Base-by-base conservation (phyloP, 305 asterid species). In the Ruellia speciosa region DNA sequence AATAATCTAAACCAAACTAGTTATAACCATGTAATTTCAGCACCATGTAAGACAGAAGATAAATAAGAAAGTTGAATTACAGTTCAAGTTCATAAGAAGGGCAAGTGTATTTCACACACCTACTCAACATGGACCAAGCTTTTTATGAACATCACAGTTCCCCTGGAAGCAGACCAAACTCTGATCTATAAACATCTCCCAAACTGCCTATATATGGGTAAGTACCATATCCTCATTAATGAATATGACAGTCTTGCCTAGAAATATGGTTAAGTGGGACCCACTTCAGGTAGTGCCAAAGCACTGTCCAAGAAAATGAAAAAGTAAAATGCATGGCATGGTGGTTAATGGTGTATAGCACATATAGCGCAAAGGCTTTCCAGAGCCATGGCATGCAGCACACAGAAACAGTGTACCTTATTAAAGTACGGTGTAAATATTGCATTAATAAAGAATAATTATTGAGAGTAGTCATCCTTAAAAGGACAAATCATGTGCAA, bases 41-140 rank as follows among this genome's bases (percentile, higher is more conserved):
- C 39, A 16, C 16, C 67, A 62, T 41, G 14, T 20, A 19, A 31
- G 37, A 46, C 14, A 33, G 14, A 13, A 24, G 31, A 24, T 4
- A 24, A 24, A 24, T 24, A 24, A 24, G 31, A 24, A 63, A 34
- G 34, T 41, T 39, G 54, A 24, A 49, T 20, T 55, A 48, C 39
- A 37, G 31, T 24, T 24, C 31, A 24, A 24, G 31, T 24, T 24
- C 3, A 24, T 2, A 24, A 24, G 31, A 2, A 24, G 31, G 31
- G 31, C 41, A 37, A 37, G 12, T 37, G 12, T 7, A 37, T 37
- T 37, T 1, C 41, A 37, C 11, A 37, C 9, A 37, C 41, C 9
- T 10, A 37, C 41, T 10, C 41, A 24, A 39, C 13, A 39, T 39
- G 45, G 13, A 39, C 5, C 31, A 24, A 39, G 45, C 2, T 39